Evolutionary conservation across 805 yeast species (phyloP), one percentile per base, ranked within the genome.

Genomic region (Saccharomycopsis oosterbeekiorum): DNA sequence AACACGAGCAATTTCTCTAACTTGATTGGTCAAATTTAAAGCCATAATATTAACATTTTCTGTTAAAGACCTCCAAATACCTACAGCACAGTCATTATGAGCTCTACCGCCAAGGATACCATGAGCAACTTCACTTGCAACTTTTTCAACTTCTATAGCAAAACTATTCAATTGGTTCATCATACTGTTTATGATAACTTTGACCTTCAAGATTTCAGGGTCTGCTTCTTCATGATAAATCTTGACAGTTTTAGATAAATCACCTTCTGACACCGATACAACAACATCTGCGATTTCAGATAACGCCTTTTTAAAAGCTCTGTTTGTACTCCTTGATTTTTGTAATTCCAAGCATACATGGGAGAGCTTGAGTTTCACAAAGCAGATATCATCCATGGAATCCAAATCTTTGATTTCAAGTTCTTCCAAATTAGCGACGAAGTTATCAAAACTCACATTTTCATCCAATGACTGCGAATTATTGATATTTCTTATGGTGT

Each of bases 41-140:
- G 65, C 65, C 96, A 89, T 89, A 60, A 87, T 87, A 70, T 89
- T 89, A 66, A 89, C 90, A 67, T 88, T 88, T 68, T 88, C 92
- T 26, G 91, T 86, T 63, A 89, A 80, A 36, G 87, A 84, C 69
- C 89, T 82, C 96, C 96, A 89, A 58, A 88, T 86, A 19, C 97
- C 97, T 9, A 85, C 89, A 0, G 92, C 83, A n/a, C 92, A 93
- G 59, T 84, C 85, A 64, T 85, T 85, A 65, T 85, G 87, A 50
- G 93, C 96, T 70, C 88, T 94, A 43, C 96, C 96, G 66, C 96
- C 96, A 50, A 89, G 78, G 65, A 88, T 88, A 67, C 97, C 97
- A 68, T 88, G 88, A 37, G 96, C 93, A 21, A 89, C 96, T 67
- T 89, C 96, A 17, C 92, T 88, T 43, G 96, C 94, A 29, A 89